These are phyloP conservation scores for Vicia faba DNA, from an alignment of 306 rosid species.

Conservation along the genomic window DNA sequence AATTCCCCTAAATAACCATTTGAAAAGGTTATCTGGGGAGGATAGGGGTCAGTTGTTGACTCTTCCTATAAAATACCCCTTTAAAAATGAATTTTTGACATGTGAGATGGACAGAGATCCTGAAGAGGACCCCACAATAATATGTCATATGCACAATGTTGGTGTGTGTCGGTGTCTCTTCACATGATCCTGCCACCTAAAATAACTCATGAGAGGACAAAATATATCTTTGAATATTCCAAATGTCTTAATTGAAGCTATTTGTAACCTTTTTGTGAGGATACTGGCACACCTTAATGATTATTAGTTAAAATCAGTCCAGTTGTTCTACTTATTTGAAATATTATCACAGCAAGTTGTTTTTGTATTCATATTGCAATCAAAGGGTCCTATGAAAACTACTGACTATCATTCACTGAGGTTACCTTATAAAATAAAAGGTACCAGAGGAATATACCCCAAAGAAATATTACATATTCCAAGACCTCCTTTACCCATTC, in stretches of 20 bases:
- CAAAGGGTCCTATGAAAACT: constrained; percentile 1
- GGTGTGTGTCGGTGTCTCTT: constrained; percentile 2
- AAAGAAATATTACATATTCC: not conserved
- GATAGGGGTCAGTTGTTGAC: not conserved
- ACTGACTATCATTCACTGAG: constrained; percentile 16
- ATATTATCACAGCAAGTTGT: constrained; percentile 20
- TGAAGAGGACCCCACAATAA: constrained; percentile 4
- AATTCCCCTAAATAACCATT: not conserved
- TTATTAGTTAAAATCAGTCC: not conserved
- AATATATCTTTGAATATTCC: not conserved
- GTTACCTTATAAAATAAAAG: constrained; percentile 3
- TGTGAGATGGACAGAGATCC: constrained; percentile 16
- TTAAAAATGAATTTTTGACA: constrained; percentile 17
- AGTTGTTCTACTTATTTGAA: not conserved
- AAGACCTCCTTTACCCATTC: constrained; percentile 18
- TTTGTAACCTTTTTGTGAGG: constrained; percentile 3
- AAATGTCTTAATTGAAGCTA: not conserved
- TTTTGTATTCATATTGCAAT: constrained; percentile 22
- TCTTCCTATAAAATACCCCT: constrained; percentile 13
- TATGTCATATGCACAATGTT: not conserved
- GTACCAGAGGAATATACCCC: constrained; percentile 10
- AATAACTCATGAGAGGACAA: constrained; percentile 10
- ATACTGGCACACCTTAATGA: not conserved
- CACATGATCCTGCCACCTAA: not conserved
- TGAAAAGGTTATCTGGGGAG: not conserved